Conservation (phyloP, 2,329 filamentous ascomycete species). For the Seiridium unicorne region DNA sequence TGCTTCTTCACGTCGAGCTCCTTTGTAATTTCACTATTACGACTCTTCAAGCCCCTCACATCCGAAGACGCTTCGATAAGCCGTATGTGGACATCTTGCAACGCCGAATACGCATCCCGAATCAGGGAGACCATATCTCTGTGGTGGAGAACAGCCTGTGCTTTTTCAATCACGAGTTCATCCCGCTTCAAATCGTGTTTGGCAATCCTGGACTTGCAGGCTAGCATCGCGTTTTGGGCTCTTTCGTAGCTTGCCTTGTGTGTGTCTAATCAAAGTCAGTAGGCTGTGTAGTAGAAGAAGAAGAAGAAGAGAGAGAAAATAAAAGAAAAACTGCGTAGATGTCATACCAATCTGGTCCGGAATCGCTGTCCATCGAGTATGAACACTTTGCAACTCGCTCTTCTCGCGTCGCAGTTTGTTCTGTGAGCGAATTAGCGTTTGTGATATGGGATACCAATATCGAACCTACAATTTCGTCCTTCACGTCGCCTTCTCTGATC, state of each 20-base stretch:
- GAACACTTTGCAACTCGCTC: slow-evolving; percentile 62
- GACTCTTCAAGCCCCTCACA: slow-evolving; percentile 62
- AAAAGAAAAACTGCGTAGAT: not conserved
- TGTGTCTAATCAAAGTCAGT: slow-evolving; percentile 18
- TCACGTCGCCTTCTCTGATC: slow-evolving; percentile 32
- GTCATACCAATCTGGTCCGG: slow-evolving; percentile 68
- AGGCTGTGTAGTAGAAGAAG: too few relatives aligned
- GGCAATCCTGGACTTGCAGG: slow-evolving; percentile 41
- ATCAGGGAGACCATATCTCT: slow-evolving; percentile 63
- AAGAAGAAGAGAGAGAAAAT: not conserved
- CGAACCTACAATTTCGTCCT: slow-evolving; percentile 43
- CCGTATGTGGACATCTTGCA: slow-evolving; percentile 69
- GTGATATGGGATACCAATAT: slow-evolving; percentile 1
- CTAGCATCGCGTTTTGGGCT: slow-evolving; percentile 27
- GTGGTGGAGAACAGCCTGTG: slow-evolving; percentile 48
- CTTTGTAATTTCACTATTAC: slow-evolving; percentile 59
- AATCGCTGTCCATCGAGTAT: slow-evolving; percentile 63
- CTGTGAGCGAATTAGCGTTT: not conserved
- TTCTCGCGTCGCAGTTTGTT: slow-evolving; percentile 58
- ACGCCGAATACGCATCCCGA: slow-evolving; percentile 57
- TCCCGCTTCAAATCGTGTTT: slow-evolving; percentile 56
- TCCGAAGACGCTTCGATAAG: slow-evolving; percentile 84
- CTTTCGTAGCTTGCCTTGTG: slow-evolving; percentile 32
- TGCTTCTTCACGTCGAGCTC: slow-evolving; percentile 45
- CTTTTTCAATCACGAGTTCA: slow-evolving; percentile 53